Conservation (phyloP, 768 basidiomycete genomes). For the Lactarius deliciosus region DNA sequence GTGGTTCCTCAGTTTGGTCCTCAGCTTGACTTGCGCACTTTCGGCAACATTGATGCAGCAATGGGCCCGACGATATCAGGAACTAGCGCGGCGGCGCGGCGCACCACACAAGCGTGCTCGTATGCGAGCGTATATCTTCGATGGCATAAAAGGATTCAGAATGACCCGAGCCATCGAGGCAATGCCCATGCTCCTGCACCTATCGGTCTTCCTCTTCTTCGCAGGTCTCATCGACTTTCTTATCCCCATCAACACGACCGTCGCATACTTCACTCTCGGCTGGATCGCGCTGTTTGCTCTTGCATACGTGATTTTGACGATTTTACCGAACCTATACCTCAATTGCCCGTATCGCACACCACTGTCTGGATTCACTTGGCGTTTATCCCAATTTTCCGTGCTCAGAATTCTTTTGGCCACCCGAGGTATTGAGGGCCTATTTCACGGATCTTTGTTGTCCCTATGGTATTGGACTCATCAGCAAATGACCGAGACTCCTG, state of each 20-base stretch:
- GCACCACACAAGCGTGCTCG: background rate
- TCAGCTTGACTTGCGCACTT: constrained; percentile 12
- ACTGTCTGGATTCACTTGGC: background rate
- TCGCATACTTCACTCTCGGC: constrained; percentile 13
- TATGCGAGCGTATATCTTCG: background rate
- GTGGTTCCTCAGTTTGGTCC: constrained; percentile 19
- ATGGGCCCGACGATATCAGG: background rate
- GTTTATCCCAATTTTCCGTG: background rate
- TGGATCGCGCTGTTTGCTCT: constrained; percentile 5
- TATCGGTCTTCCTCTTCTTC: constrained; percentile 19
- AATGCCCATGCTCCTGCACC: background rate
- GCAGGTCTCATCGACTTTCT: constrained; percentile 25
- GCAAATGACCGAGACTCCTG: background rate
- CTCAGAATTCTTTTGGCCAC: background rate
- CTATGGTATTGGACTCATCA: background rate
- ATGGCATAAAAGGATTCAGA: background rate
- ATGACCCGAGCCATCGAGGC: background rate
- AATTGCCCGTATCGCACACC: background rate
- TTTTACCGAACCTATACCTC: background rate
- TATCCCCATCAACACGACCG: constrained; percentile 7
- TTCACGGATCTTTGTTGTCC: background rate
- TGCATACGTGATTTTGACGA: background rate
- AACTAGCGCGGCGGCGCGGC: background rate
- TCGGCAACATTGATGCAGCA: background rate
- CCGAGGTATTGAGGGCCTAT: background rate